Conservation (phyloP, 495 filamentous ascomycete species). For the Trichoderma erinaceum region DNA sequence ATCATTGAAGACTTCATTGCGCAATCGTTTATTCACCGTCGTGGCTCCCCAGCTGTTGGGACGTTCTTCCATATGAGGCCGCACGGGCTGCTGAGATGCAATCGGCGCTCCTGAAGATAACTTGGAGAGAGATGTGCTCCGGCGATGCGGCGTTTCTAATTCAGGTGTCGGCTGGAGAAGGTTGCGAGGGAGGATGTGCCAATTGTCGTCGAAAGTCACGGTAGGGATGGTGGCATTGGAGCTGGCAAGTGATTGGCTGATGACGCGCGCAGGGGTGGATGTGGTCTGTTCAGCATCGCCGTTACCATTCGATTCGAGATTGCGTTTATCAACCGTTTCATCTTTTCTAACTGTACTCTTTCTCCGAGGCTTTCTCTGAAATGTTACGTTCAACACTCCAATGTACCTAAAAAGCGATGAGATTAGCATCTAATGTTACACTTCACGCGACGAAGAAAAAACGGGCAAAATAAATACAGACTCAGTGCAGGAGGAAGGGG, state of each 20-base stretch:
- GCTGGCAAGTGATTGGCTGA: constrained; percentile 67
- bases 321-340: constrained; percentile 24
- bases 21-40: constrained; percentile 77
- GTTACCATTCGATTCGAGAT: constrained; percentile 21
- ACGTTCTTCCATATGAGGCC: constrained; percentile 42
- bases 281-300: constrained; percentile 27
- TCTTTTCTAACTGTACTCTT: constrained; percentile 49
- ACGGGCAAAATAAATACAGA: neutral
- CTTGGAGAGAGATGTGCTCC: constrained; percentile 33
- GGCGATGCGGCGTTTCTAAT: constrained; percentile 25
- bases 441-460: neutral
- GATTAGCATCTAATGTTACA: constrained; percentile 20
- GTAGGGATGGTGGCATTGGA: constrained; percentile 61
- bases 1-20: constrained; percentile 89
- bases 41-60: constrained; percentile 90
- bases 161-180: constrained; percentile 46
- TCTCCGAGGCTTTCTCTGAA: constrained; percentile 72
- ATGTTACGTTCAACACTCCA: constrained; percentile 94
- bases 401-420: constrained; percentile 63
- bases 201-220: constrained; percentile 91
- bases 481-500: neutral
- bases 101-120: constrained; percentile 11
- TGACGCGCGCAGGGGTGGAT: constrained; percentile 43
- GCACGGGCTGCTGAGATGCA: constrained; percentile 16
- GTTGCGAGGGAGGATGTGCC: constrained; percentile 87